phyloP scores from a whole-genome alignment of 768 basidiomycete species.

The Filobasidium wieringae region DNA sequence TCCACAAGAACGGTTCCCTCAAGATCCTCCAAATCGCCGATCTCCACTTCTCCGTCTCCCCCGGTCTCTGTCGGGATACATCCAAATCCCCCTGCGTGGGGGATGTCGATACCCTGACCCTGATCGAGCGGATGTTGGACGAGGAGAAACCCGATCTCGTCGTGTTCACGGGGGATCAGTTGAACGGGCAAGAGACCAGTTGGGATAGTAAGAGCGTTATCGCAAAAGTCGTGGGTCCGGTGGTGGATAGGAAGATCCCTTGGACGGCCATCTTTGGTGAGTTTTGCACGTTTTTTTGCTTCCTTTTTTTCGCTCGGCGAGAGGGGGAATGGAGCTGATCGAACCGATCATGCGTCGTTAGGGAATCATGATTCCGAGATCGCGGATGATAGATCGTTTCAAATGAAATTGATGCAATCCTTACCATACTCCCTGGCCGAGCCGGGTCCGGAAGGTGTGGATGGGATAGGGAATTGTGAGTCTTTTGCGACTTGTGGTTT shows the following conservation, averaged over 20 bases:
- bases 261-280: constrained; percentile 78
- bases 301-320: not conserved
- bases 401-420: constrained; percentile 55
- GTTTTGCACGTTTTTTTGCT: not conserved
- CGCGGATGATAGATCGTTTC: constrained; percentile 47
- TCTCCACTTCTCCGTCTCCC: constrained; percentile 76
- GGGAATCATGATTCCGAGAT: constrained; percentile 66
- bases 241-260: constrained; percentile 62
- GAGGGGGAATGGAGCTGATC: not conserved
- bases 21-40: constrained; percentile 86
- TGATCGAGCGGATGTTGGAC: constrained; percentile 61
- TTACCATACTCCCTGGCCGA: constrained; percentile 78
- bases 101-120: constrained; percentile 65
- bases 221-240: constrained; percentile 72
- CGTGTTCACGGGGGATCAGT: constrained; percentile 74
- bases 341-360: constrained; percentile 2
- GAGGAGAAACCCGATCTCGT: constrained; percentile 78
- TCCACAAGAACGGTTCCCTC: constrained; percentile 70
- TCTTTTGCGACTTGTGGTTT: not conserved
- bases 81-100: constrained; percentile 47
- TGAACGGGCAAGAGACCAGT: constrained; percentile 78
- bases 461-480: constrained; percentile 73
- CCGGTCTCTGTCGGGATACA: constrained; percentile 67
- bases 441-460: constrained; percentile 66
- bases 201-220: constrained; percentile 83